Percentiles rank a stretch among this genome's conserved stretches.
Evolutionary conservation across 257 asterid species (phyloP).

Genomic region (Solanum pimpinellifolium): DNA sequence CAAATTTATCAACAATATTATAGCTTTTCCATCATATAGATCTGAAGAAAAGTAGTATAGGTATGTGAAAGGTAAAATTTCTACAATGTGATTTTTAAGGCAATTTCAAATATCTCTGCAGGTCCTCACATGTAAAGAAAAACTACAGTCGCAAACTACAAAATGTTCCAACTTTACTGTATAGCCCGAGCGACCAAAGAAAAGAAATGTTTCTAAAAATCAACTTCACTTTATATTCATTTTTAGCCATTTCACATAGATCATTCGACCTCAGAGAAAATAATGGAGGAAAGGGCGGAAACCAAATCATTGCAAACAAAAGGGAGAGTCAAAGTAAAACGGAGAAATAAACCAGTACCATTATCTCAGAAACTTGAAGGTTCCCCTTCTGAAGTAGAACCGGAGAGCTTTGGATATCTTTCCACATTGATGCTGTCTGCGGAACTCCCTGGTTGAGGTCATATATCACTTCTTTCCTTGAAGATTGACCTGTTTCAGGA

Average conservation of each 20-base stretch:
- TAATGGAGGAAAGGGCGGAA: not conserved
- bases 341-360: not conserved
- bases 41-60: not conserved
- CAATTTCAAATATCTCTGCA: not conserved
- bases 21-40: not conserved
- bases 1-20: not conserved
- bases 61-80: not conserved
- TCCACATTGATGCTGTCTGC: not conserved
- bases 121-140: not conserved
- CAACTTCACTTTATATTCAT: not conserved
- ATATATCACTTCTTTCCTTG: not conserved
- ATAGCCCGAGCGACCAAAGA: not conserved
- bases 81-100: not conserved
- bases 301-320: not conserved
- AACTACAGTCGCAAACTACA: not conserved
- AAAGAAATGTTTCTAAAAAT: not conserved
- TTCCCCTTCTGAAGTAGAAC: not conserved
- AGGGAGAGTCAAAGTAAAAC: not conserved
- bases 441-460: constrained; percentile 1
- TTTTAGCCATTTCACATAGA: not conserved
- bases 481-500: not conserved
- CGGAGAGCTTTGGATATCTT: not conserved
- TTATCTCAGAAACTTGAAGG: not conserved
- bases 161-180: not conserved
- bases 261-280: not conserved